phyloP scores from a whole-genome alignment of 768 basidiomycete genomes.

The Psilocybe cubensis region DNA sequence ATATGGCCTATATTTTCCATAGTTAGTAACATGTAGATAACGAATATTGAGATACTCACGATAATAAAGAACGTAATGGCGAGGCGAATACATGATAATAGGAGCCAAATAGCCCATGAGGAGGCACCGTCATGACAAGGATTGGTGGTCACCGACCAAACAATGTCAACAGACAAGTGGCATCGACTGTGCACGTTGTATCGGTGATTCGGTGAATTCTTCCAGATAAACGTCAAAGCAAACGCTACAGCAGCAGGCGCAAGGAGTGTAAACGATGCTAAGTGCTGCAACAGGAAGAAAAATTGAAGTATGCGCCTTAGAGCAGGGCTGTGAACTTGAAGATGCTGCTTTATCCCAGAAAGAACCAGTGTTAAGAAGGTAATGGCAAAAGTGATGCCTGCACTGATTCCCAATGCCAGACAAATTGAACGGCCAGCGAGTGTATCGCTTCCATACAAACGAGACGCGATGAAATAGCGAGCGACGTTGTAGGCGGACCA shows the following conservation, averaged over 20 bases:
- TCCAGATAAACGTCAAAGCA: conserved; percentile 58
- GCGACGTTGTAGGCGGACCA: conserved; percentile 68
- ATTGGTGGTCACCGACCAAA: conserved; percentile 51
- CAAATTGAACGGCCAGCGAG: conserved; percentile 43
- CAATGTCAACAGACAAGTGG: conserved; percentile 46
- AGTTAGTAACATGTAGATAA: background rate
- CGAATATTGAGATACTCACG: conserved; percentile 44
- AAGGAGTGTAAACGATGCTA: conserved; percentile 51
- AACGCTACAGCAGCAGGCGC: conserved; percentile 59
- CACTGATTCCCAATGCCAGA: conserved; percentile 52
- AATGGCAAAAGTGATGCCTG: conserved; percentile 45
- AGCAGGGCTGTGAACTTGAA: conserved; percentile 34
- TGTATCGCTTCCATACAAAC: conserved; percentile 36
- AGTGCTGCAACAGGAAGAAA: conserved; percentile 38
- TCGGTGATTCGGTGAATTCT: conserved; percentile 35
- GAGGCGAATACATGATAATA: conserved; percentile 54
- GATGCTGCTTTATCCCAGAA: conserved; percentile 41
- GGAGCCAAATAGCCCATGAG: conserved; percentile 58
- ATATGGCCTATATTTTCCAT: conserved; percentile 19
- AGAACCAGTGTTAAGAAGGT: conserved; percentile 40
- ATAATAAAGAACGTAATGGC: conserved; percentile 52
- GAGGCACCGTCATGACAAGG: conserved; percentile 33
- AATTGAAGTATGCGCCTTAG: conserved; percentile 32
- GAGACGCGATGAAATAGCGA: conserved; percentile 69
- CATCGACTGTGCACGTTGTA: conserved; percentile 51